Evolutionary conservation across 2,329 filamentous ascomycete genomes (phyloP).

Genomic region (Aquanectria penicillioides): DNA sequence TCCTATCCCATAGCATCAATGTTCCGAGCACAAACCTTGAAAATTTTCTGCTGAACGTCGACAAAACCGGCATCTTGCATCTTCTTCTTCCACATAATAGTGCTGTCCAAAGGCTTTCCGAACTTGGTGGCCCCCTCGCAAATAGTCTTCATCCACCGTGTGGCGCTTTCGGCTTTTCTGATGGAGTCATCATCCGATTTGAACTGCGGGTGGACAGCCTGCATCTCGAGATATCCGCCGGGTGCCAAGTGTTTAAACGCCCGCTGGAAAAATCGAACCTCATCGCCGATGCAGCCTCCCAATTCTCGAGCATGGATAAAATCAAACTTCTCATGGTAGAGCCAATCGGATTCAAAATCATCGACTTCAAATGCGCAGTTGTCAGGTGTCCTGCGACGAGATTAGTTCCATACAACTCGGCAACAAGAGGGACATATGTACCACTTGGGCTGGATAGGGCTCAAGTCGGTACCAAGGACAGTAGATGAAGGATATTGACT

Average conservation of each 20-base stretch:
- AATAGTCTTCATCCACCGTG: neutral
- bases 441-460: conserved; percentile 22
- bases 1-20: too few relatives aligned
- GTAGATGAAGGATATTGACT: conserved; percentile 16
- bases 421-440: neutral
- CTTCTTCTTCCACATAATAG: conserved; percentile 3
- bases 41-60: conserved; percentile 10
- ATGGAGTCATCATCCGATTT: neutral
- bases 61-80: conserved; percentile 5
- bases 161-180: neutral
- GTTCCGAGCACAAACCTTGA: neutral
- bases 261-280: neutral
- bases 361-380: conserved; percentile 16
- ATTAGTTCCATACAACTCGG: neutral
- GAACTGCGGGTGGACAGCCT: neutral
- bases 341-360: conserved; percentile 13
- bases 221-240: conserved; percentile 2
- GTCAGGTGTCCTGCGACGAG: conserved; percentile 1
- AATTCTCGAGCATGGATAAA: conserved; percentile 15
- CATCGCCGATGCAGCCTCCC: conserved; percentile 2
- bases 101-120: conserved; percentile 1
- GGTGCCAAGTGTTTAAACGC: neutral
- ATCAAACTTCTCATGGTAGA: neutral
- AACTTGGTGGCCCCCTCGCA: neutral
- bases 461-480: conserved; percentile 18